Evolutionary conservation across 225 moss, liverwort and hornwort species (phyloP).

Genomic region (Marchantia paleacea): DNA sequence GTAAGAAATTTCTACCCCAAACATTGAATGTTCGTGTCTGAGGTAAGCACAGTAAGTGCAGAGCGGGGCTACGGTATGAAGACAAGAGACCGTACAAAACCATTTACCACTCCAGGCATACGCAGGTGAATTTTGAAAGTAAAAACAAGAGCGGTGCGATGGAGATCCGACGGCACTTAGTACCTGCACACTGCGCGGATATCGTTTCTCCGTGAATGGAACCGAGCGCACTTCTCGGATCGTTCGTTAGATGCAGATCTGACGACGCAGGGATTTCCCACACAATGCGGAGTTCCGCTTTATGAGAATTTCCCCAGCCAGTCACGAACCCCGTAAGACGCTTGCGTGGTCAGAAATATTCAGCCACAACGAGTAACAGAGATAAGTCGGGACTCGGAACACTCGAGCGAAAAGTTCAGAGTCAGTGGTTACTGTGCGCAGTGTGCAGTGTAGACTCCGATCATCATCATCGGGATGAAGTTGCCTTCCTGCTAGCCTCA

Average conservation of each 20-base stretch:
- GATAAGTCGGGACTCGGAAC: neutral
- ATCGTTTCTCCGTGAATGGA: neutral
- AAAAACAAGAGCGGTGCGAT: neutral
- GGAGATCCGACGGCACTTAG: neutral
- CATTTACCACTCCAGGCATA: too few relatives aligned
- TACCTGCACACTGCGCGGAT: neutral
- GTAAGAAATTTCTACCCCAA: too few relatives aligned
- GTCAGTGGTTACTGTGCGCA: too few relatives aligned
- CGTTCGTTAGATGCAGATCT: neutral
- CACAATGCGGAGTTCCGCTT: neutral
- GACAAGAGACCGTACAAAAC: too few relatives aligned
- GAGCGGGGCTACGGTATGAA: too few relatives aligned
- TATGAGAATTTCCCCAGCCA: neutral
- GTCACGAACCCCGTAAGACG: neutral
- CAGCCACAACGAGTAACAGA: neutral
- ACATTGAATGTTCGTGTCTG: too few relatives aligned
- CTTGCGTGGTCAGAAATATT: neutral
- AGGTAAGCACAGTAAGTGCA: too few relatives aligned
- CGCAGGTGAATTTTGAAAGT: neutral
- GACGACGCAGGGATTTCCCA: neutral
- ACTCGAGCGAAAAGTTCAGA: too few relatives aligned
- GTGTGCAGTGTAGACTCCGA: neutral
- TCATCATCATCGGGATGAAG: neutral
- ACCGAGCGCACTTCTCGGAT: neutral
- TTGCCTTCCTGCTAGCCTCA: neutral